Conservation (phyloP, 345 rosid species). For the Balakata baccata region DNA sequence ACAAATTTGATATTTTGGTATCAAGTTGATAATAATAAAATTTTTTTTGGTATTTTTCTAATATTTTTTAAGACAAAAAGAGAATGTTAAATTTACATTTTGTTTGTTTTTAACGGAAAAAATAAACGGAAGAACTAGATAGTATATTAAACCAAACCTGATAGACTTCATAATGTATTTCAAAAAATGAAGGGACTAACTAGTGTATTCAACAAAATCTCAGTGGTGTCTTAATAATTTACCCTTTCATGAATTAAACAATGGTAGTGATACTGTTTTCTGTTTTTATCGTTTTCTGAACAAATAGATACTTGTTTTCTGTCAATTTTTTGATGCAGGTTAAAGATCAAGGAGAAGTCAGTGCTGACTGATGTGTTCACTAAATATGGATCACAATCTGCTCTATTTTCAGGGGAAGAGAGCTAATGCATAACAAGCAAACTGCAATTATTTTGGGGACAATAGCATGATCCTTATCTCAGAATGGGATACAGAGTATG, state of each 20-base stretch:
- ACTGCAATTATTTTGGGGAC: background rate
- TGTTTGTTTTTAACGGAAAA: no score
- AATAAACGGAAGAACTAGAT: no score
- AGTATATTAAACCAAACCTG: no score
- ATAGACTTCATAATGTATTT: no score
- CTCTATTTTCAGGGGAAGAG: slow-evolving; percentile 35
- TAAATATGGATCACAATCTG: slow-evolving; percentile 58
- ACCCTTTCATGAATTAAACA: slow-evolving; percentile 6
- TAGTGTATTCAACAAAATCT: no score
- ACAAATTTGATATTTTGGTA: no score
- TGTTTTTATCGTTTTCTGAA: background rate
- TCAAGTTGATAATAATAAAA: no score
- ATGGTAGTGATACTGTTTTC: background rate
- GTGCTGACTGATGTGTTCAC: slow-evolving; percentile 57
- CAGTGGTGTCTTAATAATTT: no score
- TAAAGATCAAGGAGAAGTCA: slow-evolving; percentile 76
- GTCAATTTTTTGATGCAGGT: slow-evolving; percentile 37
- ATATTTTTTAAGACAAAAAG: no score
- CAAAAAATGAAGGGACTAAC: no score
- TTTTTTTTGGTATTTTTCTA: no score
- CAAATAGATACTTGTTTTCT: background rate
- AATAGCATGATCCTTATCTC: background rate
- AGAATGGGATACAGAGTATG: background rate
- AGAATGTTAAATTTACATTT: no score
- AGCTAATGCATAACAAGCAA: slow-evolving; percentile 14